Conservation (phyloP, 1,139 yeast genomes). For the Nakaseomyces bracarensis region DNA sequence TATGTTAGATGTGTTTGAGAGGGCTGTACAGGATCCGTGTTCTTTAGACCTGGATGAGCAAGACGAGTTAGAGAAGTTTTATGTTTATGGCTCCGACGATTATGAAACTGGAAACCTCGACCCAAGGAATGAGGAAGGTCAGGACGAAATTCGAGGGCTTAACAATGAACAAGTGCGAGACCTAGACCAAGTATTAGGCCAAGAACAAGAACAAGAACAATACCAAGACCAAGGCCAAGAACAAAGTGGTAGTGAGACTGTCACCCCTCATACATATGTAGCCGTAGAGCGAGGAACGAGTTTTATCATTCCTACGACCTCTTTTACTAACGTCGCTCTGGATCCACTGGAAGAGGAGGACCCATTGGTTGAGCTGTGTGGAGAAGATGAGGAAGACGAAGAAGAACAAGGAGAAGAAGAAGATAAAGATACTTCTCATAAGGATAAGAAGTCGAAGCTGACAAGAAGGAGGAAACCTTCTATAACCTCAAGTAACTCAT, state of each 20-base stretch:
- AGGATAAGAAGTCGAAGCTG: not conserved
- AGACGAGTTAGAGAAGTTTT: conserved; percentile 10
- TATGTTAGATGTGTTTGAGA: conserved; percentile 18
- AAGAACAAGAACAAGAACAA: not conserved
- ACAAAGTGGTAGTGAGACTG: not conserved
- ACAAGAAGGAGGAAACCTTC: not conserved
- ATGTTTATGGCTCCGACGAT: conserved; percentile 4
- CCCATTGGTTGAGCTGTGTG: not conserved
- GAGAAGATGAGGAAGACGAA: not conserved
- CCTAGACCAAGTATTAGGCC: not conserved
- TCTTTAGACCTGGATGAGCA: conserved; percentile 19
- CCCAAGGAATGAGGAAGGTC: too few relatives aligned
- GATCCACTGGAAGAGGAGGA: conserved; percentile 6
- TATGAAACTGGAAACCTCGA: not conserved
- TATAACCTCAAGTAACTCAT: not conserved
- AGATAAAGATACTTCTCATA: not conserved
- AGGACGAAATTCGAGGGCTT: too few relatives aligned
- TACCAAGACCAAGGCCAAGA: not conserved
- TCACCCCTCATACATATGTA: not conserved
- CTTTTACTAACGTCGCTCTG: not conserved
- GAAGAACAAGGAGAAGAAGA: not conserved
- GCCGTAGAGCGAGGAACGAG: not conserved
- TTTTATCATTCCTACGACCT: not conserved
- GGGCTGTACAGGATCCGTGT: conserved; percentile 27
- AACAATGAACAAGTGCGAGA: not conserved